phyloP scores from a whole-genome alignment of 1,139 yeast genomes.

The Saccharomycopsis crataegensis region DNA sequence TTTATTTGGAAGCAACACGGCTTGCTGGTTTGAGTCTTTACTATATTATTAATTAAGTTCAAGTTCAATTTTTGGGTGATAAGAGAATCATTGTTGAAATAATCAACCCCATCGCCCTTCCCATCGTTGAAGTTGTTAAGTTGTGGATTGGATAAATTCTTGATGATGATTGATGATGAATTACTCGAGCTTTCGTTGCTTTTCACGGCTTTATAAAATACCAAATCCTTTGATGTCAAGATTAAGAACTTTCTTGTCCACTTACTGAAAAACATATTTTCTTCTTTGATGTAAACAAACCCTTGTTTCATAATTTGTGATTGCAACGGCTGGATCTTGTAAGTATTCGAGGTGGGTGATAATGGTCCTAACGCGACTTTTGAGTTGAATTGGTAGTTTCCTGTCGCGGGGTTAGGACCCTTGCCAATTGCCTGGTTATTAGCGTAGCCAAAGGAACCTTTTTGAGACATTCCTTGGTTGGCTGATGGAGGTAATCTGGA shows the following conservation, averaged over 20 bases:
- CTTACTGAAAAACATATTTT: constrained; percentile 20
- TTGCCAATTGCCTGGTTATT: neutral
- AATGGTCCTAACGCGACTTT: constrained; percentile 18
- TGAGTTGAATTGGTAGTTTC: constrained; percentile 16
- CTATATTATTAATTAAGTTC: constrained; percentile 6
- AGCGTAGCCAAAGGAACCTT: neutral
- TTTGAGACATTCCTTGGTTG: neutral
- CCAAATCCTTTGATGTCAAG: constrained; percentile 17
- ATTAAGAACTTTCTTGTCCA: constrained; percentile 20
- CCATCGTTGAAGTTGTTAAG: constrained; percentile 19
- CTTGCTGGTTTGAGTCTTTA: constrained; percentile 13
- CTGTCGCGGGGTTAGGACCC: neutral
- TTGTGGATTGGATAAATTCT: constrained; percentile 19
- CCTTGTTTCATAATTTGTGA: constrained; percentile 19
- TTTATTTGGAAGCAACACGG: constrained; percentile 18
- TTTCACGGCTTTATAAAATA: constrained; percentile 18
- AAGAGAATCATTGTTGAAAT: constrained; percentile 18
- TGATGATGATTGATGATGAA: constrained; percentile 14
- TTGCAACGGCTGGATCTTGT: constrained; percentile 17
- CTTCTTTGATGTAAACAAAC: constrained; percentile 18
- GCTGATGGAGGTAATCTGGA: neutral
- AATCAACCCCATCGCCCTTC: constrained; percentile 20
- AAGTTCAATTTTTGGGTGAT: constrained; percentile 12
- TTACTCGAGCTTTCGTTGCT: constrained; percentile 1
- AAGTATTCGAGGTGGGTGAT: constrained; percentile 19